Evolutionary conservation across 2,329 filamentous ascomycete genomes (phyloP), one percentile per base, ranked within the genome.

Genomic region (Pseudogymnoascus sp.): DNA sequence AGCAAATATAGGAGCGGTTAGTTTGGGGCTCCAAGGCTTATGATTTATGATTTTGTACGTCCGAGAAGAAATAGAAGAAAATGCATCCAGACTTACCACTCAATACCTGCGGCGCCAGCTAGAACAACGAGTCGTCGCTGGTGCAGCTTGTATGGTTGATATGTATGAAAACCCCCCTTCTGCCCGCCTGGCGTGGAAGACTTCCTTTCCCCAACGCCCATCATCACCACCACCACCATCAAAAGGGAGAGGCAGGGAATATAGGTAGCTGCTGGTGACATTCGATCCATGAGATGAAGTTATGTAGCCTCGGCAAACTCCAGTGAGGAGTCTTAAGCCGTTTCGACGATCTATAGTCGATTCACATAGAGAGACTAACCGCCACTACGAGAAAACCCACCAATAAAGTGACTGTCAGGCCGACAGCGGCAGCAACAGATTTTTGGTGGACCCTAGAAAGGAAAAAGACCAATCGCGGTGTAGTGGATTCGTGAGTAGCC

Each of bases 21-120:
- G 6, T 53, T 33, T 57, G 17, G 17, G 17, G 50, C 28, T 19
- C 11, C n/a, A 35, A 17, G 15, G 50, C 17, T 21, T 33, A 57
- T 57, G 50, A 57, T 21, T 57, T 57, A 57, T 57, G 50, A 57
- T 57, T 57, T 21, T 57, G 50, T 35, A 35, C 50, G 17, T 33
- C 28, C 11, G 50, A 33, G 19, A 28, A 33, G 50, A 35, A 13
- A 33, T 57, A 57, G 50, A 57, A 57, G 50, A 57, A 33, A 31
- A 57, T 35, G n/a, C 28, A 57, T 57, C 11, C 26, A 33, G n/a
- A 21, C 19, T 57, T 33, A 57, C 50, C n/a, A 57, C 28, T 33
- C 28, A 57, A 57, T 57, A 33, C 3, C n/a, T 33, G 21, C 3
- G 10, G n/a, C 21, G 13, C 17, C 28, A 9, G 10, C 2, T 8